Evolutionary conservation across 2,329 filamentous ascomycete species (phyloP).

Genomic region (Ophiosphaerella herpotricha): DNA sequence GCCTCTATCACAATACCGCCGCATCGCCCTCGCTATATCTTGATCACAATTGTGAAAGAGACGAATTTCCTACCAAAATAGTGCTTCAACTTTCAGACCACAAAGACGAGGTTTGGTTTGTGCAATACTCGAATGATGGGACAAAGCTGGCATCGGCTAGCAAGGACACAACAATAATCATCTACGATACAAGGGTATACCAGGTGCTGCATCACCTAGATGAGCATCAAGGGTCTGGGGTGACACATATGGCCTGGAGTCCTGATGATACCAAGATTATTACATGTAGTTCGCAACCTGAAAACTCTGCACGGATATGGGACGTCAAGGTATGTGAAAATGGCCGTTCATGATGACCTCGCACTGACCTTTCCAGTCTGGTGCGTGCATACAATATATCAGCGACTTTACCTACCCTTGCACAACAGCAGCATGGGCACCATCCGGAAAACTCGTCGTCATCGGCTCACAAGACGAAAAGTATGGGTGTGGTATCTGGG

Average conservation of each 20-base stretch:
- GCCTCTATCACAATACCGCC: slow-evolving; percentile 85
- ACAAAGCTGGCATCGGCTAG: slow-evolving; percentile 81
- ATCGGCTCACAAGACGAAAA: slow-evolving; percentile 58
- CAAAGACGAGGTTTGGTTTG: slow-evolving; percentile 85
- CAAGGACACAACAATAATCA: slow-evolving; percentile 72
- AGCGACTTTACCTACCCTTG: slow-evolving; percentile 80
- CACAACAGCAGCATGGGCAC: slow-evolving; percentile 86
- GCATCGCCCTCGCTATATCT: slow-evolving; percentile 82
- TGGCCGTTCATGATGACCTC: background rate
- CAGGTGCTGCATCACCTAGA: slow-evolving; percentile 64
- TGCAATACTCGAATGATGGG: slow-evolving; percentile 89
- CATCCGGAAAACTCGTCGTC: slow-evolving; percentile 76
- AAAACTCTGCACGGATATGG: slow-evolving; percentile 77
- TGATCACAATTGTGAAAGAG: slow-evolving; percentile 81
- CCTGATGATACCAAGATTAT: slow-evolving; percentile 87
- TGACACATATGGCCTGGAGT: slow-evolving; percentile 87
- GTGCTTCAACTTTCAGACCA: slow-evolving; percentile 74
- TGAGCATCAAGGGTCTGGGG: slow-evolving; percentile 70
- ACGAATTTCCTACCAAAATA: slow-evolving; percentile 76
- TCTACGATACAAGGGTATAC: slow-evolving; percentile 80
- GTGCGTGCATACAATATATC: slow-evolving; percentile 62
- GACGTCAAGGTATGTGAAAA: slow-evolving; percentile 51
- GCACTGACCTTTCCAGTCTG: slow-evolving; percentile 28
- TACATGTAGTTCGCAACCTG: slow-evolving; percentile 70
- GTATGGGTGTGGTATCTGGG: slow-evolving; percentile 58